Evolutionary conservation across 169 alveolate genomes (phyloP).

Genomic region (Amoebophrya sp.): DNA sequence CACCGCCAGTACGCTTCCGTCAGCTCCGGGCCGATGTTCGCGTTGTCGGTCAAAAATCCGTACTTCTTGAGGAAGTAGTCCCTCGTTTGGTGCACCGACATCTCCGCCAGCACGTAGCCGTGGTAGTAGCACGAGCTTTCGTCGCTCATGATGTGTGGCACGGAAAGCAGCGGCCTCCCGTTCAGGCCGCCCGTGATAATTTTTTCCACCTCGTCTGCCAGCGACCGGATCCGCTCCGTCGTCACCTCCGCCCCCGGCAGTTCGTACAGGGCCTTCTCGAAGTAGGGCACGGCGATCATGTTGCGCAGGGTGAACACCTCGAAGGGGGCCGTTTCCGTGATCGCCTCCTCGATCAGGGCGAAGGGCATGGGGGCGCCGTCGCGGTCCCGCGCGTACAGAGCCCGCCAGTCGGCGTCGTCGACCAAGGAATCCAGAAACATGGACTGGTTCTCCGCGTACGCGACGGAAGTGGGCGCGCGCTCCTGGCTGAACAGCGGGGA

Average conservation of each 20-base stretch:
- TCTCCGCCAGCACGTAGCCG: constrained; percentile 10
- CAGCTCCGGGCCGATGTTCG: neutral
- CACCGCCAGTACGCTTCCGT: neutral
- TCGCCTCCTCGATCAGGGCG: neutral
- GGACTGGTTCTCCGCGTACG: constrained; percentile 7
- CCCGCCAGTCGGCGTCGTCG: neutral
- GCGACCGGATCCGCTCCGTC: neutral
- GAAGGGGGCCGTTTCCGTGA: neutral
- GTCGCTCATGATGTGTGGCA: neutral
- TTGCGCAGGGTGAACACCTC: neutral
- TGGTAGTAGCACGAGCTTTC: neutral
- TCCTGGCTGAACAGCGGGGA: neutral
- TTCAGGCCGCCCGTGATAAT: neutral
- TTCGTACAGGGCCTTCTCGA: constrained; percentile 7
- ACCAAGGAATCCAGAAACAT: constrained; percentile 1
- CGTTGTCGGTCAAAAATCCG: neutral
- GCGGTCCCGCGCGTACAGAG: neutral
- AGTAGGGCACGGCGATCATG: neutral
- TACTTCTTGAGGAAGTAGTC: neutral
- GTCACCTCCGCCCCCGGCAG: neutral
- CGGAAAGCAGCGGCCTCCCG: neutral
- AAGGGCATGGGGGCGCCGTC: neutral
- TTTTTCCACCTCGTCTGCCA: neutral
- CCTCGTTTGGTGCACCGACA: neutral
- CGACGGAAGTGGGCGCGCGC: neutral